Conservation (phyloP, 805 yeast species). For the Limtongozyma cylindracea region DNA sequence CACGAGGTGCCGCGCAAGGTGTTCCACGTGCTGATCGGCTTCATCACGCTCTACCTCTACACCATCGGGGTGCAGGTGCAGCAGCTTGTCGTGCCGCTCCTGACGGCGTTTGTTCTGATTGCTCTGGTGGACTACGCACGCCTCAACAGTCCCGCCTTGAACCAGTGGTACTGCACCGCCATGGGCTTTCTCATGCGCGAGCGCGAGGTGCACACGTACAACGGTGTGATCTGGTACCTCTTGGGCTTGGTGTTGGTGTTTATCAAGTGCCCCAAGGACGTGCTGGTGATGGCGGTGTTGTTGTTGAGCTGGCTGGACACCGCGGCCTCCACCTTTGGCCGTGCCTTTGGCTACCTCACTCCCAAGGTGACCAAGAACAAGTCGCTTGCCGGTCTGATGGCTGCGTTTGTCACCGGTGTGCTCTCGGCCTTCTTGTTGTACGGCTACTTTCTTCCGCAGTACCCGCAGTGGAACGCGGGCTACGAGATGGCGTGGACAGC, state of each 20-base stretch:
- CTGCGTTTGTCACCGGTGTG: slow-evolving; percentile 60
- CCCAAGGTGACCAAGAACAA: slow-evolving; percentile 54
- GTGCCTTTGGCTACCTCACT: slow-evolving; percentile 64
- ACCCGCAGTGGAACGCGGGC: too few relatives aligned
- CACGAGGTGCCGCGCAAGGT: slow-evolving; percentile 80
- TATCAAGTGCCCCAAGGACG: slow-evolving; percentile 50
- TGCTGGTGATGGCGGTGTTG: slow-evolving; percentile 48
- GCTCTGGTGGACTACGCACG: slow-evolving; percentile 44
- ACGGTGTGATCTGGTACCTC: slow-evolving; percentile 78
- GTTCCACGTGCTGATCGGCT: slow-evolving; percentile 76
- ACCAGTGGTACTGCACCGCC: slow-evolving; percentile 32
- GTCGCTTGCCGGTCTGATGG: slow-evolving; percentile 75
- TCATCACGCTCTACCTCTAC: slow-evolving; percentile 53
- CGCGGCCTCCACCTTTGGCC: slow-evolving; percentile 85
- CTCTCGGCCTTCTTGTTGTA: slow-evolving; percentile 42
- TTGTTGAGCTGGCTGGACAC: slow-evolving; percentile 93
- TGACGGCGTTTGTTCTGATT: slow-evolving; percentile 25
- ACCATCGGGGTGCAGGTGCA: slow-evolving; percentile 27
- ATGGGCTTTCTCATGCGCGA: slow-evolving; percentile 77
- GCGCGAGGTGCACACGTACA: slow-evolving; percentile 40
- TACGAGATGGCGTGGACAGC: slow-evolving; percentile 35
- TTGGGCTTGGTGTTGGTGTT: slow-evolving; percentile 59
- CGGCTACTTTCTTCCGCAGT: slow-evolving; percentile 39
- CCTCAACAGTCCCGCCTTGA: slow-evolving; percentile 32
- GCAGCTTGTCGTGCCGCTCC: slow-evolving; percentile 34